Conservation (phyloP, 805 yeast species). For the Monosporozyma siamensis region DNA sequence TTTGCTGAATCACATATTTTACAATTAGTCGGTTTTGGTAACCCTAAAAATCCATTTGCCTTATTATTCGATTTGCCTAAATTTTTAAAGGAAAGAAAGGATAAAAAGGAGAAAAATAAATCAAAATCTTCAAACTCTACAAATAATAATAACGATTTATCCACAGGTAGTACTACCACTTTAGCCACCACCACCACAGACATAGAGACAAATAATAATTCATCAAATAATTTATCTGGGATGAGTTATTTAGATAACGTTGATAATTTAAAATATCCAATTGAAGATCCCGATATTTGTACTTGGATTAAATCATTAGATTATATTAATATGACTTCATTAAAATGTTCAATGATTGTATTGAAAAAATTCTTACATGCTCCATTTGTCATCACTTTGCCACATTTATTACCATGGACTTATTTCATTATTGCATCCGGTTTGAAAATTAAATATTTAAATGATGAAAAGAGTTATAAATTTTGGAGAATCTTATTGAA, state of each 20-base stretch:
- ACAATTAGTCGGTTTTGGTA: slow-evolving; percentile 72
- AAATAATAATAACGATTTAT: neutral
- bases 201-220: neutral
- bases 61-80: slow-evolving; percentile 63
- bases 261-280: slow-evolving; percentile 19
- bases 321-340: slow-evolving; percentile 50
- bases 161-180: slow-evolving; percentile 3
- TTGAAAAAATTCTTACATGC: slow-evolving; percentile 58
- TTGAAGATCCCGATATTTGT: slow-evolving; percentile 19
- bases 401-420: slow-evolving; percentile 70
- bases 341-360: slow-evolving; percentile 62
- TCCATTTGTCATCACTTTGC: slow-evolving; percentile 55
- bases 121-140: slow-evolving; percentile 11
- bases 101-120: slow-evolving; percentile 55
- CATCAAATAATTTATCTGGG: slow-evolving; percentile 1
- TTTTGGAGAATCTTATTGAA: slow-evolving; percentile 33
- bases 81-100: slow-evolving; percentile 61
- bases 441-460: slow-evolving; percentile 35
- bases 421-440: slow-evolving; percentile 62
- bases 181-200: slow-evolving; percentile 4
- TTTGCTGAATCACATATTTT: slow-evolving; percentile 70
- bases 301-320: slow-evolving; percentile 51
- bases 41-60: slow-evolving; percentile 66
- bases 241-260: slow-evolving; percentile 20
- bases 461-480: slow-evolving; percentile 11